Percentiles rank a stretch among this genome's conserved stretches.
These are phyloP conservation scores for Sonneratia caseolaris DNA, from an alignment of 345 rosid genomes.

Conservation along the genomic window DNA sequence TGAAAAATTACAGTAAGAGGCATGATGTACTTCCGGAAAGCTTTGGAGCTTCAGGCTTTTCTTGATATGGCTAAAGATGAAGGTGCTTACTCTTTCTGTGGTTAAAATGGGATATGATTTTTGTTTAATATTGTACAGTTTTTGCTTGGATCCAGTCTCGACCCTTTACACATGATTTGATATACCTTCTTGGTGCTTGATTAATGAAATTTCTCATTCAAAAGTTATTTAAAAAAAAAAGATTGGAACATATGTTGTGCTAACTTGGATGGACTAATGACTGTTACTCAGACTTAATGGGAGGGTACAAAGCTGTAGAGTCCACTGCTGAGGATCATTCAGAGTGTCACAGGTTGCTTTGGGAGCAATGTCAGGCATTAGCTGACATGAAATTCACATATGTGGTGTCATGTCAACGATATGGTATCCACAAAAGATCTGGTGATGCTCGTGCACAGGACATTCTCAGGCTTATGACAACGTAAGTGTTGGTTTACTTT, in stretches of 20 bases:
- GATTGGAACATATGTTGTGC: background rate
- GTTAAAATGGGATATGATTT: background rate
- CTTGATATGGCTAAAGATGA: constrained; percentile 98
- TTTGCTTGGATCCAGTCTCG: background rate
- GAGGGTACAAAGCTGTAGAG: constrained; percentile 90
- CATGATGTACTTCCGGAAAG: constrained; percentile 97
- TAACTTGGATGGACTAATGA: constrained; percentile 3
- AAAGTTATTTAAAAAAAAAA: too few relatives aligned
- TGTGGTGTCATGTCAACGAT: constrained; percentile 95
- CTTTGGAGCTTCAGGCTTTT: constrained; percentile 98
- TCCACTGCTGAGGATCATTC: constrained; percentile 52
- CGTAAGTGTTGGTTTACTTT: constrained; percentile 30
- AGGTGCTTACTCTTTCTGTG: constrained; percentile 36
- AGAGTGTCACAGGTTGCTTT: constrained; percentile 68
- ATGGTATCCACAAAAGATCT: constrained; percentile 87
- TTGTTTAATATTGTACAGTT: background rate
- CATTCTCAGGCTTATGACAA: constrained; percentile 82
- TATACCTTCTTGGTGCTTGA: too few relatives aligned
- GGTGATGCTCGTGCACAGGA: constrained; percentile 78
- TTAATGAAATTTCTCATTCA: too few relatives aligned
- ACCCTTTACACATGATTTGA: too few relatives aligned
- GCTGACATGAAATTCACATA: constrained; percentile 96
- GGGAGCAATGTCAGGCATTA: constrained; percentile 92
- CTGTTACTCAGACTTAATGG: constrained; percentile 68
- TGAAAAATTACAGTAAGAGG: constrained; percentile 69